These are phyloP conservation scores for Heliamphora exappendiculata DNA, from an alignment of 148 eudicot genomes.

Conservation along the genomic window DNA sequence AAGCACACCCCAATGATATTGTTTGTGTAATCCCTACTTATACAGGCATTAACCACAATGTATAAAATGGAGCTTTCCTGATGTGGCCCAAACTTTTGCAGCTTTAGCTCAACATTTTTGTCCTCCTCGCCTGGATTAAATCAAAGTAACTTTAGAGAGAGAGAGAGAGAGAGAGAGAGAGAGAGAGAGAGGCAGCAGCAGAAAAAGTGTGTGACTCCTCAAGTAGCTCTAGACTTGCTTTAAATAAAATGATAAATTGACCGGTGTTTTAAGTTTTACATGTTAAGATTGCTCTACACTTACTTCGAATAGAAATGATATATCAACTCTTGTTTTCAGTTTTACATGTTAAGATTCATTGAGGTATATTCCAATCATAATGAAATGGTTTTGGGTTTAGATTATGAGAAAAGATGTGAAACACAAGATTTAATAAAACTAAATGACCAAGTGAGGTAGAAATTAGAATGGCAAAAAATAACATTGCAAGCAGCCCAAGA, in stretches of 20 bases:
- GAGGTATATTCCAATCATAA: neutral
- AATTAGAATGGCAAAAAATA: neutral
- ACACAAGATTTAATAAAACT: neutral
- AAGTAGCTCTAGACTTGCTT: neutral
- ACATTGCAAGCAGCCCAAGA: neutral
- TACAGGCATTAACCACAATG: conserved; percentile 30
- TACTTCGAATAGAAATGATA: no score
- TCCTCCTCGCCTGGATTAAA: conserved; percentile 31
- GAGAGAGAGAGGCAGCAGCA: neutral
- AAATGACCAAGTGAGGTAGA: neutral
- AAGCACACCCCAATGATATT: conserved; percentile 34
- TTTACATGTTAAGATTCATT: neutral
- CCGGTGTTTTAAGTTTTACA: neutral
- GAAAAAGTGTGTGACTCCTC: neutral
- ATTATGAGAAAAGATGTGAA: neutral
- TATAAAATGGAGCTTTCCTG: conserved; percentile 12
- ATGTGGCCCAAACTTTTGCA: conserved; percentile 13
- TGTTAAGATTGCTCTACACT: no score
- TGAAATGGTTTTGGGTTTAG: neutral
- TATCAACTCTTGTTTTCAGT: neutral
- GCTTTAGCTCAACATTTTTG: conserved; percentile 29
- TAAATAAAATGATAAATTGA: neutral
- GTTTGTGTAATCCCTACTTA: conserved; percentile 26
- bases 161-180: neutral
- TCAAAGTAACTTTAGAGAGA: neutral